Percentiles rank a stretch among this genome's conserved stretches.
These are phyloP conservation scores for Corylus avellana DNA, from an alignment of 306 rosid genomes.

Conservation along the genomic window DNA sequence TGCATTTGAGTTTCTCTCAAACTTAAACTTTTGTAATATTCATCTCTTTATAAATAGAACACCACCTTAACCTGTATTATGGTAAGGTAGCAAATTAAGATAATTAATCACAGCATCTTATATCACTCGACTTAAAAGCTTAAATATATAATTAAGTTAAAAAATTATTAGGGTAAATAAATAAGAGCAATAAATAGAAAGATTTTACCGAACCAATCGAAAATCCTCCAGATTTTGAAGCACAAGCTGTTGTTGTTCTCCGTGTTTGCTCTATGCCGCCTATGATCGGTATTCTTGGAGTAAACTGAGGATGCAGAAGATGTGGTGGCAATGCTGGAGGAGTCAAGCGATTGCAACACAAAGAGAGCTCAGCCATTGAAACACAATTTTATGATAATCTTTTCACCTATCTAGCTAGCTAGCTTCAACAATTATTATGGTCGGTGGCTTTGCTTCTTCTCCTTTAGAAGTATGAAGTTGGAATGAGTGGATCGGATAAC, in stretches of 20 bases:
- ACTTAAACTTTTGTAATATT: no score
- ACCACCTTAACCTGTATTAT: no score
- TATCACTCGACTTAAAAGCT: no score
- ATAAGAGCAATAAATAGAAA: background rate
- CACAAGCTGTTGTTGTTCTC: conserved; percentile 21
- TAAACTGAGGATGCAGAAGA: background rate
- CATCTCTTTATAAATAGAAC: no score
- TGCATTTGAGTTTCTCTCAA: no score
- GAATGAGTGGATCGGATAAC: background rate
- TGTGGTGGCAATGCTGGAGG: background rate
- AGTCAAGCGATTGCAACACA: conserved; percentile 7
- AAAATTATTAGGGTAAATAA: background rate
- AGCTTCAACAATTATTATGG: background rate
- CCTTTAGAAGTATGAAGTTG: background rate
- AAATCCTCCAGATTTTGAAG: conserved; percentile 55
- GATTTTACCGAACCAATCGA: conserved; percentile 48
- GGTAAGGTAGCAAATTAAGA: no score
- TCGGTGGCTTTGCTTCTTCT: background rate
- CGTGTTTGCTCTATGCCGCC: conserved; percentile 15
- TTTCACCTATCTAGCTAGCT: background rate
- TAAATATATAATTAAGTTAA: background rate
- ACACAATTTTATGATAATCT: background rate
- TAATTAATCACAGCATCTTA: no score
- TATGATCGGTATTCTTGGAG: background rate
- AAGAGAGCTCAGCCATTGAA: conserved; percentile 7